A percentile compares a stretch with the other conserved stretches of the same genome.
Conservation (phyloP, 2,329 filamentous ascomycete genomes). For the Calonectria honghensis region DNA sequence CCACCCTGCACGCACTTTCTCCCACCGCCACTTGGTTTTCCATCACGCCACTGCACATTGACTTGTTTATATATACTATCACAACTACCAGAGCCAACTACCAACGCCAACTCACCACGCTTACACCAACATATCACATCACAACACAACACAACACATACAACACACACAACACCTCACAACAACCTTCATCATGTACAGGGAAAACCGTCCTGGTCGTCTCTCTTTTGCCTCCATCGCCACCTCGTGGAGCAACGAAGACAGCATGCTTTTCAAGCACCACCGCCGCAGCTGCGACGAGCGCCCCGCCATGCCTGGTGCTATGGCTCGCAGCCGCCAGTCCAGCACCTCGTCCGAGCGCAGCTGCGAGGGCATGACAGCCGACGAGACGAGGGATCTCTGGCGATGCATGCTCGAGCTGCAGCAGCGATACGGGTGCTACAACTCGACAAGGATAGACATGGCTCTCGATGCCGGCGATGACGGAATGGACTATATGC, state of each 20-base stretch:
- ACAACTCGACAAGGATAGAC: constrained; percentile 69
- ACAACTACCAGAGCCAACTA: not conserved
- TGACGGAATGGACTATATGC: constrained; percentile 64
- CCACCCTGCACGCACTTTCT: constrained; percentile 23
- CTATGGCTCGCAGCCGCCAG: constrained; percentile 48
- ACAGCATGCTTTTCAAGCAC: constrained; percentile 44
- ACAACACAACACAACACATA: not conserved
- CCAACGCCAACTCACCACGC: constrained; percentile 6
- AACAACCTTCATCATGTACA: constrained; percentile 45
- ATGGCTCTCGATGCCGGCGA: constrained; percentile 66
- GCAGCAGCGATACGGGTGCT: constrained; percentile 68
- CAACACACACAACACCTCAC: constrained; percentile 10
- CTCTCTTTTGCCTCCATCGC: constrained; percentile 48
- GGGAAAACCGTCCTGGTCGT: constrained; percentile 48
- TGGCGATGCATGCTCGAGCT: constrained; percentile 71
- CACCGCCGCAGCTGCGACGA: constrained; percentile 34
- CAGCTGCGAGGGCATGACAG: constrained; percentile 58
- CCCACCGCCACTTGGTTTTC: constrained; percentile 25
- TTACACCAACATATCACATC: not conserved
- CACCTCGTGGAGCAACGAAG: constrained; percentile 47
- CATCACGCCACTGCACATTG: constrained; percentile 11
- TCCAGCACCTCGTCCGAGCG: constrained; percentile 56
- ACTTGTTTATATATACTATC: constrained; percentile 3
- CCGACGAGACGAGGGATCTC: constrained; percentile 64
- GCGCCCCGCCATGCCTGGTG: constrained; percentile 17